These are phyloP conservation scores for Lonicera japonica DNA, from an alignment of 129 eudicot genomes.

Conservation along the genomic window DNA sequence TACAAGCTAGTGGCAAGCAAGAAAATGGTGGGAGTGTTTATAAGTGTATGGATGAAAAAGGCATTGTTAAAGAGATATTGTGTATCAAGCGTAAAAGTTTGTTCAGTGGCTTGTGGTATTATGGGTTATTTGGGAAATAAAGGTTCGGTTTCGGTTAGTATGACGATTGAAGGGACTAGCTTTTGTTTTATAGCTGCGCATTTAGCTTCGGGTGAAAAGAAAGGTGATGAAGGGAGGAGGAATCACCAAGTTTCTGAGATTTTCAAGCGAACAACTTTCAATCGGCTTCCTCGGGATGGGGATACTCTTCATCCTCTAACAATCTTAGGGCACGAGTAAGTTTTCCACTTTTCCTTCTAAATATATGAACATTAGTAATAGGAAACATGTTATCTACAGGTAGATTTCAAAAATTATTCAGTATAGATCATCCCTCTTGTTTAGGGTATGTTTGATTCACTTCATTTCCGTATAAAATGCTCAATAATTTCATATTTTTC, in stretches of 20 bases:
- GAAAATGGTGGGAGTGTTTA: slow-evolving; percentile 93
- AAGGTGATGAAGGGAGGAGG: slow-evolving; percentile 82
- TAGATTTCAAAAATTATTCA: neutral
- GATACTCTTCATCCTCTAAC: slow-evolving; percentile 51
- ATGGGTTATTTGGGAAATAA: slow-evolving; percentile 95
- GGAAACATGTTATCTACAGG: neutral
- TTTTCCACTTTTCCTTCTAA: neutral
- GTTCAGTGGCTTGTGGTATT: slow-evolving; percentile 76
- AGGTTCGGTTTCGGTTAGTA: slow-evolving; percentile 84
- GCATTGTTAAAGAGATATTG: slow-evolving; percentile 41
- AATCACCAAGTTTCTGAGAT: slow-evolving; percentile 80
- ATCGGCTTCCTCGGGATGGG: slow-evolving; percentile 39
- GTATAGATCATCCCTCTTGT: neutral
- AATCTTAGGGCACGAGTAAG: slow-evolving; percentile 96
- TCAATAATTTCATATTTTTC: too few relatives aligned
- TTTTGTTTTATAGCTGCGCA: slow-evolving; percentile 84
- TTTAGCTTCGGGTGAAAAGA: slow-evolving; percentile 92
- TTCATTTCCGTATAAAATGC: too few relatives aligned
- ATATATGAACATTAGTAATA: neutral
- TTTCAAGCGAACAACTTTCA: slow-evolving; percentile 61
- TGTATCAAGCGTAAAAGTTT: slow-evolving; percentile 61
- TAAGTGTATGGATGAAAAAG: slow-evolving; percentile 76
- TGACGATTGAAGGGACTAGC: slow-evolving; percentile 75
- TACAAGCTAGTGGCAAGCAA: slow-evolving; percentile 80
- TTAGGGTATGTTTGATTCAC: neutral